Evolutionary conservation across 2,329 filamentous ascomycete genomes (phyloP), one percentile per base, ranked within the genome.

Genomic region (Cladophialophora exuberans): DNA sequence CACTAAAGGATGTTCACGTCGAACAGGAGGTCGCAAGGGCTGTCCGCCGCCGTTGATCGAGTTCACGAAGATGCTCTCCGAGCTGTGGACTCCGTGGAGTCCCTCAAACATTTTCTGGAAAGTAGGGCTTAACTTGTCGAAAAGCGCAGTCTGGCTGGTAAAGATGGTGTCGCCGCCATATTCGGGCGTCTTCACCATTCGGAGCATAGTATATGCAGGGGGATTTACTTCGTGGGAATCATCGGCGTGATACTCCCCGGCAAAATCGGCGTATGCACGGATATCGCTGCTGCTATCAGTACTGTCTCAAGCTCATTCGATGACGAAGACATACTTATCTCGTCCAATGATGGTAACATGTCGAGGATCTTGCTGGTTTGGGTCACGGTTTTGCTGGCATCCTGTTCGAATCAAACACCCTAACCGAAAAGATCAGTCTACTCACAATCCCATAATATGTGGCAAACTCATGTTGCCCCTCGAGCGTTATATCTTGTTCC

Each of bases 171-270:
- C 63, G 17, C 64, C 64, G 23, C 64, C 64, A 25, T 23, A 39
- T 17, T 58, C 52, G 5, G 64, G 64, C 17, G 54, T 56, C 28
- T 44, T 50, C 11, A 63, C 42, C 51, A 66, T 52, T 23, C 62
- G 60, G 10, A 64, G 52, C 35, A 62, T 56, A 11, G 64, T 64
- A 23, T 64, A 65, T 18, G 63, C 56, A 15, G 63, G 63, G 13
- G 63, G 63, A 30, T 65, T 64, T 22, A 54, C 56, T 56, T 65
- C 64, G 23, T 62, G 63, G 17, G 63, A 65, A 42, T 65, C 61
- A 39, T 65, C 63, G 9, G 59, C 42, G 50, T 64, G 62, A 46
- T 55, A 65, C 35, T 65, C 62, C 15, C 42, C 52, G 6, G 33
- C 36, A 47, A 54, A 58, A 39, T 63, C 54, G 22, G 35, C 55